Conservation (phyloP, 2,329 filamentous ascomycete species). For the Chrysosporium queenslandicum region DNA sequence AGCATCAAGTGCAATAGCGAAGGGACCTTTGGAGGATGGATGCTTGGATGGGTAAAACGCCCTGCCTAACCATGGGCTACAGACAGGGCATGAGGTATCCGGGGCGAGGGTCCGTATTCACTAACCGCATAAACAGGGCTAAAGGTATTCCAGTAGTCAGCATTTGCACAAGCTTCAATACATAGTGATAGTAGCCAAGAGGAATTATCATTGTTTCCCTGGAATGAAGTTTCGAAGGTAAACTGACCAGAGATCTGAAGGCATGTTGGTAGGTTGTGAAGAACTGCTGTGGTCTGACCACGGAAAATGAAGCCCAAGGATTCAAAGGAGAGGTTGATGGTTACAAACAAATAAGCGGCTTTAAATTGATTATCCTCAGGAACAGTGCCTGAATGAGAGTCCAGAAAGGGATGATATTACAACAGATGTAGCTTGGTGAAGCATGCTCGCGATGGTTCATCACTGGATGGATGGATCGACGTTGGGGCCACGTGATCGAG, state of each 20-base stretch:
- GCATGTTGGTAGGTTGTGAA: conserved; percentile 47
- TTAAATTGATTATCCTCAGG: conserved; percentile 1
- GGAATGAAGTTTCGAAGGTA: conserved; percentile 1
- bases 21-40: too few relatives aligned
- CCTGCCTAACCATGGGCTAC: not conserved
- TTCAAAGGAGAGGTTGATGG: not conserved
- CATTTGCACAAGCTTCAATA: not conserved
- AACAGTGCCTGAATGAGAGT: conserved; percentile 1
- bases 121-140: conserved; percentile 99
- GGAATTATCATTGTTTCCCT: conserved; percentile 21
- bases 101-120: conserved; percentile 29
- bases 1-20: conserved; percentile 1
- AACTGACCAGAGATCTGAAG: conserved; percentile 72
- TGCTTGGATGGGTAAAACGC: not conserved
- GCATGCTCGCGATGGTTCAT: not conserved
- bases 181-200: not conserved
- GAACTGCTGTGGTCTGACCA: conserved; percentile 12
- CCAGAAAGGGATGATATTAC: not conserved
- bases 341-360: too few relatives aligned
- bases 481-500: conserved; percentile 1
- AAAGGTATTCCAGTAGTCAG: conserved; percentile 20
- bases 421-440: not conserved
- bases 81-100: not conserved
- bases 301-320: conserved; percentile 12
- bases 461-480: not conserved